Percentiles rank a stretch among this genome's conserved stretches.
Conservation (phyloP, 1,139 yeast species). For the Lodderomyces theae region DNA sequence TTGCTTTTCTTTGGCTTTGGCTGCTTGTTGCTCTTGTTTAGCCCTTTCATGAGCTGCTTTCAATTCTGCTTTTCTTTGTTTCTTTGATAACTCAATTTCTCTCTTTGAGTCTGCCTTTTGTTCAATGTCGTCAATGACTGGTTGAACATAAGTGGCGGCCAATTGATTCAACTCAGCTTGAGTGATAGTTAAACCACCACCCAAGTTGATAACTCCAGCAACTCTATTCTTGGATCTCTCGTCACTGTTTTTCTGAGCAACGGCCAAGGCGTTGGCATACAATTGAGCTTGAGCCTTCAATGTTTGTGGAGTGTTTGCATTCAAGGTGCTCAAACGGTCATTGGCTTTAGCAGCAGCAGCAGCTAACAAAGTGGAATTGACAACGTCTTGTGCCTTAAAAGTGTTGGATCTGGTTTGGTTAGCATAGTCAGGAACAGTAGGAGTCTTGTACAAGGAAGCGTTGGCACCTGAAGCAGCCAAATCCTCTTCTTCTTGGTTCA, state of each 20-base stretch:
- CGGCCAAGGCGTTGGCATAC: conserved; percentile 48
- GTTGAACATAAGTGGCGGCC: conserved; percentile 80
- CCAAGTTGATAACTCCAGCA: conserved; percentile 68
- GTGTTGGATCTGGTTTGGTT: conserved; percentile 30
- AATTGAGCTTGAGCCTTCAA: conserved; percentile 42
- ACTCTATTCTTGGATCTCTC: conserved; percentile 48
- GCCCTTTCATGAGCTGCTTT: conserved; percentile 40
- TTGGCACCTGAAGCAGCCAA: conserved; percentile 42
- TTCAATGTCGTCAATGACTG: conserved; percentile 77
- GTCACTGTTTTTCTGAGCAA: conserved; percentile 67
- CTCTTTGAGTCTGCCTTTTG: conserved; percentile 73
- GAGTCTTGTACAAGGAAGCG: conserved; percentile 34
- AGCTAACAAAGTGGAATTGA: conserved; percentile 55
- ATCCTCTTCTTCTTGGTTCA: conserved; percentile 29
- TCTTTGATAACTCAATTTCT: conserved; percentile 48
- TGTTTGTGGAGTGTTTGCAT: conserved; percentile 32
- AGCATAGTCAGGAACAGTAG: conserved; percentile 25
- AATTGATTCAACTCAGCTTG: conserved; percentile 74
- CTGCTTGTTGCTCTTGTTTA: conserved; percentile 48
- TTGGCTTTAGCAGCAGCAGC: conserved; percentile 63
- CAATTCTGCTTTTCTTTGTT: conserved; percentile 34
- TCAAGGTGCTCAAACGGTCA: conserved; percentile 43
- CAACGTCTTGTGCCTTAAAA: conserved; percentile 43
- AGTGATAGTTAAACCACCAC: conserved; percentile 84
- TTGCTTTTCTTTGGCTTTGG: conserved; percentile 45